Evolutionary conservation across 2,329 filamentous ascomycete species (phyloP).

Genomic region (Venturia oleaginea): DNA sequence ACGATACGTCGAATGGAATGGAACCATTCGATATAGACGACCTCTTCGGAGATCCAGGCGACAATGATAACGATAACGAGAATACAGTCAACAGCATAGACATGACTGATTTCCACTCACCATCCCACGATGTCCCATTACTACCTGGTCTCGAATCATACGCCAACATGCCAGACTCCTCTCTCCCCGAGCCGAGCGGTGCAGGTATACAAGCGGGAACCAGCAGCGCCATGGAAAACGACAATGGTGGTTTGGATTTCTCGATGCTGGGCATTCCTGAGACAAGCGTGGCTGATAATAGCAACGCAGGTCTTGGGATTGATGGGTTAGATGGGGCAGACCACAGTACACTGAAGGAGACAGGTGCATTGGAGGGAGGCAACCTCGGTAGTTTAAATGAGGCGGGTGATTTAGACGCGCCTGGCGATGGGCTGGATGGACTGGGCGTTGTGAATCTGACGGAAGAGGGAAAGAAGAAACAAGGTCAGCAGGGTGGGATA

Average conservation of each 20-base stretch:
- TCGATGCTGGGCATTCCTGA: constrained; percentile 1
- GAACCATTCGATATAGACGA: constrained; percentile 23
- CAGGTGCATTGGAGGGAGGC: not conserved
- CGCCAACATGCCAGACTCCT: constrained; percentile 22
- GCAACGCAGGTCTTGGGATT: not conserved
- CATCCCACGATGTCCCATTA: constrained; percentile 25
- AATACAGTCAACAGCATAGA: constrained; percentile 8
- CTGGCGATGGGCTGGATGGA: not conserved
- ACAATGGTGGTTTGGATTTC: constrained; percentile 4
- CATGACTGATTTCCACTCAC: constrained; percentile 16
- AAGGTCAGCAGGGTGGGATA: not conserved
- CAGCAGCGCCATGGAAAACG: not conserved
- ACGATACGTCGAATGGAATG: constrained; percentile 18
- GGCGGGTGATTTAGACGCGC: not conserved
- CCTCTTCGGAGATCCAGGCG: constrained; percentile 27
- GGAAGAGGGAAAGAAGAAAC: not conserved
- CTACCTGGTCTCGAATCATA: constrained; percentile 34
- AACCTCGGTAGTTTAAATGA: not conserved
- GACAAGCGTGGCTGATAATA: not conserved
- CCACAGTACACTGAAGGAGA: not conserved
- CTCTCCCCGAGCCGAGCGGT: not conserved
- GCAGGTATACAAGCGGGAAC: not conserved
- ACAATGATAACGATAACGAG: constrained; percentile 4
- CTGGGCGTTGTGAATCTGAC: not conserved
- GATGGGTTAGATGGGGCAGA: not conserved